A percentile compares a stretch with the other conserved stretches of the same genome.
Conservation (phyloP, 1,139 yeast species). For the Hansenula sp. region DNA sequence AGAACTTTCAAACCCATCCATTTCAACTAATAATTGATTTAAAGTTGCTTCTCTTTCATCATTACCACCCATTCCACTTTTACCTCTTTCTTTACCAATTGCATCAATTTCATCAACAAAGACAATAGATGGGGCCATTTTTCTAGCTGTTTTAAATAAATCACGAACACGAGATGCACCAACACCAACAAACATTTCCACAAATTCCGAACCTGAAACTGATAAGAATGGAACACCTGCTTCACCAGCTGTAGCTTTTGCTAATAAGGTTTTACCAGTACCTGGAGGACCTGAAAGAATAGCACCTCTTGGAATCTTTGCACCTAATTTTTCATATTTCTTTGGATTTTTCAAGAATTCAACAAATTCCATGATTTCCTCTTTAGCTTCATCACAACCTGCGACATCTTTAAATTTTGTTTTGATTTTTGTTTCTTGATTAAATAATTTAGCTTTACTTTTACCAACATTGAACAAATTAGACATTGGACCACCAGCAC, state of each 20-base stretch:
- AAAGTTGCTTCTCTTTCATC: constrained; percentile 94
- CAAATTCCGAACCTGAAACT: constrained; percentile 94
- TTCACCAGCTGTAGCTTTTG: constrained; percentile 96
- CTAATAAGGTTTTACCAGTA: constrained; percentile 91
- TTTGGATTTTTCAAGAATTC: constrained; percentile 81
- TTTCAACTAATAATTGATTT: constrained; percentile 88
- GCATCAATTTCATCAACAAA: constrained; percentile 97
- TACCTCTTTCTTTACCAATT: constrained; percentile 86
- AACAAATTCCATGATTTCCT: constrained; percentile 94
- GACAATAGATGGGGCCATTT: constrained; percentile 85
- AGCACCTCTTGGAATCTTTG: constrained; percentile 95
- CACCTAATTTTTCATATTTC: constrained; percentile 85
- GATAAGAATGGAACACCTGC: constrained; percentile 92
- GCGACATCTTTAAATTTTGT: constrained; percentile 88
- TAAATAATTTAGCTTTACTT: constrained; percentile 81
- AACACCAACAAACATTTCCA: constrained; percentile 96
- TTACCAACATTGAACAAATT: constrained; percentile 63
- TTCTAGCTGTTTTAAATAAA: constrained; percentile 81
- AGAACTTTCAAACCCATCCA: constrained; percentile 87
- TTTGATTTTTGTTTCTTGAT: constrained; percentile 83
- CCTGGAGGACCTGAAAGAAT: constrained; percentile 97
- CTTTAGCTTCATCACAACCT: constrained; percentile 92
- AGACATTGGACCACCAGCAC: constrained; percentile 1
- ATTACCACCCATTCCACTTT: constrained; percentile 72
- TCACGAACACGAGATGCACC: constrained; percentile 96